These are phyloP conservation scores for Agrostemma githago DNA, from an alignment of 148 eudicot genomes.

Conservation along the genomic window DNA sequence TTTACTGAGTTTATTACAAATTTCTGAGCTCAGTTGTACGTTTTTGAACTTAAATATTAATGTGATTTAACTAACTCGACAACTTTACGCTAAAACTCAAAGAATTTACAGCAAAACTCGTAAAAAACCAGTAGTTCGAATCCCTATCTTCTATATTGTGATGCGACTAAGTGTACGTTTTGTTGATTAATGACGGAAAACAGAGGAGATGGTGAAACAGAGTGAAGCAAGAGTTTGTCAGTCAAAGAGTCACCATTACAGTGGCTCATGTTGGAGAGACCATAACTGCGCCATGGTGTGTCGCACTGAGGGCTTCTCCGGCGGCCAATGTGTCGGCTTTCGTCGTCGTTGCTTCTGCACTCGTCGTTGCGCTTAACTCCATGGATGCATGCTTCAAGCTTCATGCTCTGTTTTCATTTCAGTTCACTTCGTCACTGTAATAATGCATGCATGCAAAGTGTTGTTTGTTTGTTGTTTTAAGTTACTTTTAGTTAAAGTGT, in stretches of 20 bases:
- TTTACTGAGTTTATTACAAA: too few relatives aligned
- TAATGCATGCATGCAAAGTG: too few relatives aligned
- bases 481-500: neutral
- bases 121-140: neutral
- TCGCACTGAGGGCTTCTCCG: constrained; percentile 40
- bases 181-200: neutral
- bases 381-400: too few relatives aligned
- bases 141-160: too few relatives aligned
- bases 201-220: constrained; percentile 12
- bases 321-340: constrained; percentile 44
- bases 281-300: constrained; percentile 47
- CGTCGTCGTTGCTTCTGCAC: constrained; percentile 60
- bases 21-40: too few relatives aligned
- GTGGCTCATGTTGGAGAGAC: constrained; percentile 33
- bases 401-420: too few relatives aligned
- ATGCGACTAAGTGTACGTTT: neutral
- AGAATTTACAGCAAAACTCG: too few relatives aligned
- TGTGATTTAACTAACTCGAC: too few relatives aligned
- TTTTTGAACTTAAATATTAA: too few relatives aligned
- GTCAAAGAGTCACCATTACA: constrained; percentile 39
- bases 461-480: neutral
- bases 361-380: constrained; percentile 21
- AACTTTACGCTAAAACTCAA: too few relatives aligned
- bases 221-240: constrained; percentile 37
- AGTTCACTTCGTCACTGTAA: too few relatives aligned